Evolutionary conservation across 2,329 filamentous ascomycete species (phyloP), one percentile per base, ranked within the genome.

Genomic region (Paecilomyces sp.): DNA sequence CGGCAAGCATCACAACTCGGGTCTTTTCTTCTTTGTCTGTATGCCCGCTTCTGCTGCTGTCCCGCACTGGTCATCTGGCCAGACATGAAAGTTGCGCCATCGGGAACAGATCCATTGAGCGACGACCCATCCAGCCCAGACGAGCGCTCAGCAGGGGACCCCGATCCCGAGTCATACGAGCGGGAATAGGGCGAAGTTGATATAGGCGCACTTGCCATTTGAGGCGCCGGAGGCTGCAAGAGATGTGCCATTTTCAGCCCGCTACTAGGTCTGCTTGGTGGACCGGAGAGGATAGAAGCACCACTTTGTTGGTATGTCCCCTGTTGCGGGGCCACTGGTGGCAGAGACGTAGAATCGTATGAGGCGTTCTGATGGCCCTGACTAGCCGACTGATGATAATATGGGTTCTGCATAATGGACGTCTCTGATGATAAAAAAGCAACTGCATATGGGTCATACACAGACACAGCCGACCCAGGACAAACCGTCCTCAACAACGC

Each of bases 1-100:
- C 94, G 85, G 73, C 94, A 99, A 56, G 94, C 94, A 79, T 99
- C 94, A 74, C 94, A 99, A 70, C 92, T 97, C 1, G 94, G 94
- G 69, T 99, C 94, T 72, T 99, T 99, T 66, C 94, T 85, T 65
- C 94, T 83, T 74, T 99, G 94, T 25, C 94, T 87, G 78, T 97
- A 99, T 2, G 94, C 93, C 71, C 94, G 83, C 75, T 97, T 97
- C 74, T 96, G 73, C 55, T 73, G 91, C 33, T 84, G 74, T 67
- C 80, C 81, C 41, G 82, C 79, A 25, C 79, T 74, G 30, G 70
- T 69, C 31, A 73, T 66, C 59, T 74, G 72, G 58, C 67, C 57
- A 41, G 58, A 66, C 15, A 71, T 33, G 15, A 70, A 61, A 41
- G 64, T 66, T 22, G 70, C 25, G 71, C 74, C 55, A 71, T 76